Evolutionary conservation across 306 rosid species (phyloP).

Genomic region (Sechiopsis laciniata): DNA sequence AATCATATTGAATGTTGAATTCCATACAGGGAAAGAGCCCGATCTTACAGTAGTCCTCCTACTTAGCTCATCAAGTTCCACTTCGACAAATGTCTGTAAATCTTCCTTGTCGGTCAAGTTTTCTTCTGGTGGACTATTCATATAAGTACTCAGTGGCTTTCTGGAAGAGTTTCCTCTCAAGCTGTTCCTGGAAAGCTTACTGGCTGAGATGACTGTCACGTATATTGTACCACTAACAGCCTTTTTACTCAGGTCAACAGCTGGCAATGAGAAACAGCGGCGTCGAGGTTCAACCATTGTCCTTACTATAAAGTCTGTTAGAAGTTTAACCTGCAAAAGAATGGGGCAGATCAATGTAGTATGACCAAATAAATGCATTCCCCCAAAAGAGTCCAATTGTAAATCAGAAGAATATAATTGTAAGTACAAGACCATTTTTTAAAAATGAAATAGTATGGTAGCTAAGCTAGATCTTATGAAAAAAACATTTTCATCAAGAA

Average conservation of each 20-base stretch:
- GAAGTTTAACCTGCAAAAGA: constrained; percentile 61
- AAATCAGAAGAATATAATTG: neutral
- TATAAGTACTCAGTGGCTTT: constrained; percentile 39
- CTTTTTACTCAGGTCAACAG: constrained; percentile 57
- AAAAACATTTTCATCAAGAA: constrained; percentile 1
- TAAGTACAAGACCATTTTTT: constrained; percentile 4
- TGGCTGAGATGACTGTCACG: constrained; percentile 71
- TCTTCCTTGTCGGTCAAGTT: constrained; percentile 50
- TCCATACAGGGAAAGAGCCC: constrained; percentile 82
- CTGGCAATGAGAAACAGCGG: constrained; percentile 79
- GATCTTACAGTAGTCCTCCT: constrained; percentile 59
- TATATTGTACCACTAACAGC: constrained; percentile 82
- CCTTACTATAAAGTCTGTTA: constrained; percentile 63
- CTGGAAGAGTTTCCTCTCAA: constrained; percentile 54
- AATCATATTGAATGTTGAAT: constrained; percentile 88
- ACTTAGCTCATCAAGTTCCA: constrained; percentile 71
- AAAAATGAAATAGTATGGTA: neutral
- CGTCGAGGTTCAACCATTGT: constrained; percentile 99
- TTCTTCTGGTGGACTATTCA: constrained; percentile 50
- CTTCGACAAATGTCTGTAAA: constrained; percentile 82
- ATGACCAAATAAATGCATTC: neutral
- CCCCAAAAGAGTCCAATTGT: neutral
- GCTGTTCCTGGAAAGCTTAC: constrained; percentile 56
- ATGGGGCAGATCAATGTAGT: neutral
- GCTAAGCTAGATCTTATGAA: neutral